Evolutionary conservation across 1,284 basidiomycete species (phyloP), one percentile per base, ranked within the genome.

Genomic region (Papiliotrema terrestris): DNA sequence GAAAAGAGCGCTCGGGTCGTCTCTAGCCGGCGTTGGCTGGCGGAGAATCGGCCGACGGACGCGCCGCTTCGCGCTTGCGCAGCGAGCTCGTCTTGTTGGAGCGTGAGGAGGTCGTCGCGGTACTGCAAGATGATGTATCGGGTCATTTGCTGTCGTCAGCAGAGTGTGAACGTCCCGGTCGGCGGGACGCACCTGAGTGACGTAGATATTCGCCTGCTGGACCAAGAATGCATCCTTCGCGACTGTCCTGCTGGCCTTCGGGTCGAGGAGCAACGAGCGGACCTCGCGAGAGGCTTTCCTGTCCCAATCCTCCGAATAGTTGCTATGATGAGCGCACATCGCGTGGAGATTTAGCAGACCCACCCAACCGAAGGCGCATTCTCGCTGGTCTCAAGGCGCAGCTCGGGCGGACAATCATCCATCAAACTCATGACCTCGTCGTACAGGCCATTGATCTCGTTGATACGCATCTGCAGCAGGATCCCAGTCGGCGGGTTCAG

Each of bases 81-180:
- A 22, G 29, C 41, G 15, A 62, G 36, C 43, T 70, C 63, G 20
- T 56, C 55, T 23, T 61, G 88, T 78, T 47, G 86, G 80, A 68
- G 54, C 46, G 81, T 19, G 14, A 66, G 47, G 3, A 92, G 81
- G 72, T 91, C 88, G 65, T 91, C 87, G 13, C 88, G 85, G 68
- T 91, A 91, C 73, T 91, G 89, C 64, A 91, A 86, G 51, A 89
- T 87, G 55, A 92, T 87, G 68, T 90, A 91, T 54, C 90, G 86
- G 56, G 89, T 88, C 55, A 91, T 83, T 89, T 92, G 89, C 88
- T 91, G 52, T 13, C 8, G n/a, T 49, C 52, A 42, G 49, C 42
- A 45, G 35, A 6, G 5, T 15, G 17, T 19, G 25, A 23, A 14
- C 22, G 3, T 45, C 43, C 5, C 8, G 43, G 23, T 15, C 41